phyloP scores from a whole-genome alignment of 129 eudicot species.

The Artemisia argyi region DNA sequence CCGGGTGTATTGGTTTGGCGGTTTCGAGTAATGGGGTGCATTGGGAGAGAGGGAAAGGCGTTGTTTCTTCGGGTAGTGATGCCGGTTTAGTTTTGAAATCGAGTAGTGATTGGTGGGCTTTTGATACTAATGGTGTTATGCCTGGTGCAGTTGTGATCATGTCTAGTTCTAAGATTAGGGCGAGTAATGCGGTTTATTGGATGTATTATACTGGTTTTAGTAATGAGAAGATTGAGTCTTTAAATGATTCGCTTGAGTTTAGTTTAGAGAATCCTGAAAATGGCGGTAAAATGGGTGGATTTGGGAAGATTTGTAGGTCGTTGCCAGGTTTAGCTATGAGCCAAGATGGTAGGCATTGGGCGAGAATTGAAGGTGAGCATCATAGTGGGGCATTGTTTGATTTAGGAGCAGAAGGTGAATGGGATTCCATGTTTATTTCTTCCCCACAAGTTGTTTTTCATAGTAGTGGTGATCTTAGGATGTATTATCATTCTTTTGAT shows the following conservation, averaged over 20 bases:
- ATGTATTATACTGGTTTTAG: conserved; percentile 77
- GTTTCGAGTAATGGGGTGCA: conserved; percentile 89
- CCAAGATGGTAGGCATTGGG: conserved; percentile 99
- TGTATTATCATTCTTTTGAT: conserved; percentile 91
- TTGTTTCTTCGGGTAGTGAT: conserved; percentile 52
- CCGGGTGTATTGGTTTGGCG: conserved; percentile 72
- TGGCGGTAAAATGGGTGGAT: conserved; percentile 20
- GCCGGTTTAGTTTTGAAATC: conserved; percentile 71
- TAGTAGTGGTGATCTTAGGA: conserved; percentile 68
- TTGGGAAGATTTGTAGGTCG: conserved; percentile 52
- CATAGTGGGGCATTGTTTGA: conserved; percentile 89
- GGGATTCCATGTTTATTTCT: conserved; percentile 87
- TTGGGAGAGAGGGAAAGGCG: conserved; percentile 78
- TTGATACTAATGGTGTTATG: conserved; percentile 73
- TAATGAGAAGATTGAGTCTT: conserved; percentile 47
- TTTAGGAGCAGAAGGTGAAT: conserved; percentile 70
- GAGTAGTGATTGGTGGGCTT: conserved; percentile 93
- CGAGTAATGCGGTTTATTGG: conserved; percentile 80
- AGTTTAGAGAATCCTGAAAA: conserved; percentile 40
- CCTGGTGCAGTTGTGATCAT: conserved; percentile 74
- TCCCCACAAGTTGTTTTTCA: conserved; percentile 90
- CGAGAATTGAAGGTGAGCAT: conserved; percentile 94
- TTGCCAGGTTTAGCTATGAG: conserved; percentile 93
- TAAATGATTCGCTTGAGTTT: conserved; percentile 34
- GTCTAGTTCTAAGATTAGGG: conserved; percentile 78